Evolutionary conservation across 345 rosid genomes (phyloP).

Genomic region (Syzygium grande): DNA sequence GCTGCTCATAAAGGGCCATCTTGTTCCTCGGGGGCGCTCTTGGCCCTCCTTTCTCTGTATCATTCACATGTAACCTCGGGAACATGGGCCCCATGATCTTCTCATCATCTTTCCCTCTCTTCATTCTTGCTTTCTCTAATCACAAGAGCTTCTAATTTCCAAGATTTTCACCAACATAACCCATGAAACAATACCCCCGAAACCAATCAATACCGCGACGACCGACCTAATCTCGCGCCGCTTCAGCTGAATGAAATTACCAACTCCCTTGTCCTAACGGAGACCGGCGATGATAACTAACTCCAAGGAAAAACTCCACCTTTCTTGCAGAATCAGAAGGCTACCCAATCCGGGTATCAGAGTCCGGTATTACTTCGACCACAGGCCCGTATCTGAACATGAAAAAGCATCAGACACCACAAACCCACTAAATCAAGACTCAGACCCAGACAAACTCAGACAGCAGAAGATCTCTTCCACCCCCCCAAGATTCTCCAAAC

Average conservation of each 20-base stretch:
- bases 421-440: background rate
- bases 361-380: background rate
- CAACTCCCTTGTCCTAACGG: background rate
- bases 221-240: background rate
- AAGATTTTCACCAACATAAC: background rate
- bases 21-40: slow-evolving; percentile 98
- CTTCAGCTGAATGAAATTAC: background rate
- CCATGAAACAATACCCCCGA: background rate
- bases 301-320: background rate
- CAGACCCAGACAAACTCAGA: background rate
- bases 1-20: slow-evolving; percentile 99
- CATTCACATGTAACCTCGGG: slow-evolving; percentile 88
- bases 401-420: background rate
- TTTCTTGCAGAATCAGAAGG: background rate
- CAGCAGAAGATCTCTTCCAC: background rate
- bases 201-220: background rate
- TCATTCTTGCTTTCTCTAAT: slow-evolving; percentile 27
- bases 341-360: background rate
- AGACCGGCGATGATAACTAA: background rate
- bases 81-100: slow-evolving; percentile 74
- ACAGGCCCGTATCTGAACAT: background rate
- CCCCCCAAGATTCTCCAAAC: background rate
- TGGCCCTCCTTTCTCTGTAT: slow-evolving; percentile 87
- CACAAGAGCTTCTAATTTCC: background rate
- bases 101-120: slow-evolving; percentile 70